Percentiles rank a stretch among this genome's conserved stretches.
Evolutionary conservation across 1,139 yeast species (phyloP).

Genomic region (Scheffersomyces illinoinensis): DNA sequence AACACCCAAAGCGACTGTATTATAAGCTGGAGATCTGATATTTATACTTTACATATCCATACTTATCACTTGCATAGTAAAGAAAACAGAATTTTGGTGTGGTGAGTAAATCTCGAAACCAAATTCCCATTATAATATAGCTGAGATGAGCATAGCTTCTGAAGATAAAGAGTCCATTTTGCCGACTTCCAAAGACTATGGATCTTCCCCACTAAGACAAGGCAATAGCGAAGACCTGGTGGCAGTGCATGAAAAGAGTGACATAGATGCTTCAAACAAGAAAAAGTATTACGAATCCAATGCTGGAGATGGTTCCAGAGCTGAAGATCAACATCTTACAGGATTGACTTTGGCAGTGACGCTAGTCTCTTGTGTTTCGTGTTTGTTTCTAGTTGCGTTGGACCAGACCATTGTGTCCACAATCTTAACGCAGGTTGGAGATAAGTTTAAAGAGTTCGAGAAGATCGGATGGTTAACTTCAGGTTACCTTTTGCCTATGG

Average conservation of each 20-base stretch:
- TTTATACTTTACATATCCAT: no score
- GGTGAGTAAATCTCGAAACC: background rate
- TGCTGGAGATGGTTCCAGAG: constrained; percentile 18
- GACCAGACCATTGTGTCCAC: constrained; percentile 17
- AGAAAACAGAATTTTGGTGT: background rate
- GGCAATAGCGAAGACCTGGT: background rate
- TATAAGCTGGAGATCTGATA: background rate
- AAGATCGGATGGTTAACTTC: constrained; percentile 17
- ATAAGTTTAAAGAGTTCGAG: constrained; percentile 11
- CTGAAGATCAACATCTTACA: constrained; percentile 12
- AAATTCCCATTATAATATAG: background rate
- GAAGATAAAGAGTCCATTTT: background rate
- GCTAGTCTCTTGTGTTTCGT: constrained; percentile 9
- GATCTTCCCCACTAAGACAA: background rate
- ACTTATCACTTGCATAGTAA: background rate
- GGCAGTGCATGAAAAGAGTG: background rate
- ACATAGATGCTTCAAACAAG: background rate
- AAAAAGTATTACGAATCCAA: constrained; percentile 10
- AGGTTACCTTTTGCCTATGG: constrained; percentile 15
- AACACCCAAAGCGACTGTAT: background rate
- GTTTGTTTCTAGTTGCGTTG: constrained; percentile 14
- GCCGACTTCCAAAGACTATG: background rate
- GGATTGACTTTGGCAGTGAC: constrained; percentile 9
- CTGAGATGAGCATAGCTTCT: background rate
- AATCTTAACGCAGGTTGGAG: constrained; percentile 13